Evolutionary conservation across 1,139 yeast genomes (phyloP).

Genomic region (Debaryomycetaceae sp.): DNA sequence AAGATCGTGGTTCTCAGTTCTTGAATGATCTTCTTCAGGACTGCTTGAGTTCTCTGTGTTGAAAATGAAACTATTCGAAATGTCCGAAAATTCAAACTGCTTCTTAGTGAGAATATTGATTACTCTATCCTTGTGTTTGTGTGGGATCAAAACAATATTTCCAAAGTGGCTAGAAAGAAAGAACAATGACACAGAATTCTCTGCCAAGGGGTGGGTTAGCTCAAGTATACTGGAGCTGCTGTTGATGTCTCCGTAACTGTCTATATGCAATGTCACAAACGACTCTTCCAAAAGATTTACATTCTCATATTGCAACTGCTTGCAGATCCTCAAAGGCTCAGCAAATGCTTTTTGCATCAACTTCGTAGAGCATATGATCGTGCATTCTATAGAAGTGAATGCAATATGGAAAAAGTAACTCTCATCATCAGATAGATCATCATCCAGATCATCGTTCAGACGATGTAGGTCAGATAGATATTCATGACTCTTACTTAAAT

Average conservation of each 20-base stretch:
- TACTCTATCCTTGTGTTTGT: constrained; percentile 40
- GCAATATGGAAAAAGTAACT: constrained; percentile 50
- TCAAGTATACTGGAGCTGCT: constrained; percentile 54
- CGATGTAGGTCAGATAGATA: neutral
- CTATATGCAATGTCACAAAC: constrained; percentile 56
- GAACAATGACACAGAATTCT: constrained; percentile 56
- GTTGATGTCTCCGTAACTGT: constrained; percentile 57
- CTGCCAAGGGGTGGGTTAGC: constrained; percentile 58
- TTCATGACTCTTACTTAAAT: neutral
- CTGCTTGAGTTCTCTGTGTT: neutral
- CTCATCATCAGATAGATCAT: constrained; percentile 22
- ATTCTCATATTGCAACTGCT: constrained; percentile 23
- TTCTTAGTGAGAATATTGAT: constrained; percentile 39
- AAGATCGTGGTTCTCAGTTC: constrained; percentile 4
- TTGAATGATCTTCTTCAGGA: constrained; percentile 1
- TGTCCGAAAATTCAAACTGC: constrained; percentile 44
- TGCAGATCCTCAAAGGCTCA: constrained; percentile 29
- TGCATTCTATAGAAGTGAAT: constrained; percentile 54
- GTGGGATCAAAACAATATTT: constrained; percentile 64
- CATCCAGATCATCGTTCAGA: constrained; percentile 3
- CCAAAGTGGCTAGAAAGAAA: constrained; percentile 65
- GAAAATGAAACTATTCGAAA: constrained; percentile 30
- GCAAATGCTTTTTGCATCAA: constrained; percentile 35
- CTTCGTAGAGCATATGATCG: constrained; percentile 46
- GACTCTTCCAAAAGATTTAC: constrained; percentile 44